Conservation (phyloP, 2,329 filamentous ascomycete genomes). For the Ophiocordyceps sinensis region DNA sequence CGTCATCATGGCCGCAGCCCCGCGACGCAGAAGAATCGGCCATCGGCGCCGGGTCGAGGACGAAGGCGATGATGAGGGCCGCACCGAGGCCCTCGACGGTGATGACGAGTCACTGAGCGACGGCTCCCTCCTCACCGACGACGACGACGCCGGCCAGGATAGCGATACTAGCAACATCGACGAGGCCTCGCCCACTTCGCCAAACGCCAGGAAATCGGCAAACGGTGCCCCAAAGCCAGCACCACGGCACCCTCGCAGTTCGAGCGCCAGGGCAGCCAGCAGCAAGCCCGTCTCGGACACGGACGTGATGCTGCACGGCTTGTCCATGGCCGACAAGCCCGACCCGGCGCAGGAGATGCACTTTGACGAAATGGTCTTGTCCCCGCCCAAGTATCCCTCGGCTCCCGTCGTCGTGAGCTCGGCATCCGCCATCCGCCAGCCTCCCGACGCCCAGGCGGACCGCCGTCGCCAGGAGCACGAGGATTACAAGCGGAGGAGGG, state of each 20-base stretch:
- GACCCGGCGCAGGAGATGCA: constrained; percentile 28
- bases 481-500: constrained; percentile 75
- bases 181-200: constrained; percentile 36
- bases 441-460: constrained; percentile 48
- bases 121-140: constrained; percentile 47
- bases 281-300: constrained; percentile 32
- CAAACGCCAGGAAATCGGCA: constrained; percentile 23
- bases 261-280: constrained; percentile 14
- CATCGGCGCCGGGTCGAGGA: constrained; percentile 55
- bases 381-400: constrained; percentile 24
- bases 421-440: constrained; percentile 27
- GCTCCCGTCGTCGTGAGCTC: constrained; percentile 42
- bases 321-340: constrained; percentile 29
- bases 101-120: constrained; percentile 55
- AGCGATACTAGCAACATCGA: constrained; percentile 52
- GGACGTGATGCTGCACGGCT: constrained; percentile 42
- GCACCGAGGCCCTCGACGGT: constrained; percentile 37
- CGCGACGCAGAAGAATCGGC: constrained; percentile 52
- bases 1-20: constrained; percentile 19
- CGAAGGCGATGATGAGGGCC: constrained; percentile 54
- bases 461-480: constrained; percentile 74
- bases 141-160: constrained; percentile 42
- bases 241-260: constrained; percentile 16
- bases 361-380: constrained; percentile 28
- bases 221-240: constrained; percentile 25